Percentiles rank a stretch among this genome's conserved stretches.
Evolutionary conservation across 306 rosid species (phyloP).

Genomic region (Fragaria nilgerrensis): DNA sequence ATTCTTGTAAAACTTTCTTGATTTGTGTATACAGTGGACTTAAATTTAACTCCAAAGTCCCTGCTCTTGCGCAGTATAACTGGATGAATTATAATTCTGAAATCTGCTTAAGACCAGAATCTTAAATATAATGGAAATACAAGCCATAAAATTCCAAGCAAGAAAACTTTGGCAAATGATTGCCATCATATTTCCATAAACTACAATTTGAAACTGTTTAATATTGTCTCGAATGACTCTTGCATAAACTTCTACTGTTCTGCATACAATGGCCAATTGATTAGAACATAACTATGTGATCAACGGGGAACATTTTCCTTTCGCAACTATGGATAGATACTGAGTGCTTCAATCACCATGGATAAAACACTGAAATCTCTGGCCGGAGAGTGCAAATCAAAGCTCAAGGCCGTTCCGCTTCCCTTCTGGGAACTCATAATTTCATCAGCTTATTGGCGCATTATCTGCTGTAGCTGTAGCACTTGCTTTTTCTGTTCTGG

Average conservation of each 20-base stretch:
- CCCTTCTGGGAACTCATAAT: background rate
- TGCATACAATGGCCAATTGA: conserved; percentile 5
- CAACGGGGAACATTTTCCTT: background rate
- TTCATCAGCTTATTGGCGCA: conserved; percentile 60
- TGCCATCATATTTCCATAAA: background rate
- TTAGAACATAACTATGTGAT: background rate
- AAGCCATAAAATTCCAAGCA: background rate
- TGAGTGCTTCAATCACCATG: background rate
- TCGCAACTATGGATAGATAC: background rate
- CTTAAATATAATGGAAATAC: background rate
- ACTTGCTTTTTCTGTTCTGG: conserved; percentile 97
- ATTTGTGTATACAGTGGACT: conserved; percentile 5
- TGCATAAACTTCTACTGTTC: conserved; percentile 17
- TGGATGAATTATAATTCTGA: background rate
- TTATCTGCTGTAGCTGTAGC: conserved; percentile 82
- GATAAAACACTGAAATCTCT: conserved; percentile 12
- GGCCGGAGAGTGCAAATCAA: conserved; percentile 10
- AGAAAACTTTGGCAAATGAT: background rate
- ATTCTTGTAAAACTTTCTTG: background rate
- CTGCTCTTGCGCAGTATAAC: background rate
- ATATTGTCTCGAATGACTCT: background rate
- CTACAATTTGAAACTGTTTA: background rate
- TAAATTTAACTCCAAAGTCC: background rate
- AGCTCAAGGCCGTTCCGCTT: conserved; percentile 11
- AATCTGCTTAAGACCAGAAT: background rate